These are phyloP conservation scores for Diaporthe sp. DNA, from an alignment of 2,329 filamentous ascomycete genomes.

Conservation along the genomic window DNA sequence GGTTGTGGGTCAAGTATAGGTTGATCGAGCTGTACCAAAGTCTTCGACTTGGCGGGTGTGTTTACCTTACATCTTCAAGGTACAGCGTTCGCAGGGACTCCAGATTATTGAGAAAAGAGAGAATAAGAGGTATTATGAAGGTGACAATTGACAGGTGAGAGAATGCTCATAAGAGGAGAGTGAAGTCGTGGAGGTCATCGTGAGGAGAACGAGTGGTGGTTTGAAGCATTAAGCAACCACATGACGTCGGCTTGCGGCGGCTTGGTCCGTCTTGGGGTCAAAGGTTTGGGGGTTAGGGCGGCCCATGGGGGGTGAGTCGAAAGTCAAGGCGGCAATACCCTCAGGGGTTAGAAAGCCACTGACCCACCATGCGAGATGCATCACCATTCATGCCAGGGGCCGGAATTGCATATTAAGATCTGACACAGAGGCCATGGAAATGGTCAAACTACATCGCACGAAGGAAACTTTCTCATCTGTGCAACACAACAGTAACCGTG, in stretches of 20 bases:
- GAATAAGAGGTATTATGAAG: neutral
- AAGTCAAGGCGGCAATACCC: neutral
- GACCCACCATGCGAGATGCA: neutral
- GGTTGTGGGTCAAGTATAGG: constrained; percentile 2
- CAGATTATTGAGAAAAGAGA: neutral
- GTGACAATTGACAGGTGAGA: neutral
- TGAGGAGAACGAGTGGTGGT: constrained; percentile 18
- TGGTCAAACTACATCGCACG: neutral
- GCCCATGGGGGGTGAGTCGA: neutral
- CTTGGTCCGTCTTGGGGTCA: constrained; percentile 5
- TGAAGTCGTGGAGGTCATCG: neutral
- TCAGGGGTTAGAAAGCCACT: too few species aligned
- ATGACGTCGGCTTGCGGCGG: constrained; percentile 39
- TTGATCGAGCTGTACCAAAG: constrained; percentile 30
- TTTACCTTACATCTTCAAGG: constrained; percentile 35
- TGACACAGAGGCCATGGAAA: neutral
- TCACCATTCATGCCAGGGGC: neutral
- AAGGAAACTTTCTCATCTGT: neutral
- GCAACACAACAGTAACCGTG: neutral
- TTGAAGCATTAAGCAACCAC: constrained; percentile 23
- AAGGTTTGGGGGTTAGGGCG: neutral
- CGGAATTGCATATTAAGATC: constrained; percentile 18
- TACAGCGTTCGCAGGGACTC: neutral
- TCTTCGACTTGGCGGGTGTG: constrained; percentile 33
- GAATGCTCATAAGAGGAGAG: neutral